Evolutionary conservation across 2,329 filamentous ascomycete genomes (phyloP), one percentile per base, ranked within the genome.

Genomic region (Trichophyton mentagrophytes): DNA sequence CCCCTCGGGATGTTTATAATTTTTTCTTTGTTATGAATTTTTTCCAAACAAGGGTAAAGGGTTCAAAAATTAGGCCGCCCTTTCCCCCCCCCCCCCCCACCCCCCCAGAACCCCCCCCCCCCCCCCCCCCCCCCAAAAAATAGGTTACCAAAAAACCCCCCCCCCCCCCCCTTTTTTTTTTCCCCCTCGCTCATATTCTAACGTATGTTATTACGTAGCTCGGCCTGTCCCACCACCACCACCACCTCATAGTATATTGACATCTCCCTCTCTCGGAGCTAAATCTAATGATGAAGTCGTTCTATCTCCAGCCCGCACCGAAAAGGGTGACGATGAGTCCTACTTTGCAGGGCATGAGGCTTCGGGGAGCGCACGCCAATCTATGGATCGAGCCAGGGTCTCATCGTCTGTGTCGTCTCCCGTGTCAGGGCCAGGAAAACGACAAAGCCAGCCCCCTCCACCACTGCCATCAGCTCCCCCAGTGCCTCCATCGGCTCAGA

Each of bases 221-320:
- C 87, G 86, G 57, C 83, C 86, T 53, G 77, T 79, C 1, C 82
- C 82, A 57, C 77, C 78, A 38, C 77, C 77, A 46, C 78, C 81
- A 58, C 76, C 77, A 46, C 78, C 81, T 58, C 76, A 81, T 44
- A 75, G 80, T 40, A 77, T 78, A 49, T 70, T 82, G 15, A 78
- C 80, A 56, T 88, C 88, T 46, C 85, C 85, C 53, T 89, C 85
- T 61, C 81, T 87, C 63, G 90, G 90, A 33, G 95, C 90, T 1
- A 89, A 88, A 70, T 93, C 91, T 49, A 91, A 95, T 67, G 91
- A 96, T 71, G 92, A 96, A 72, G 77, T 90, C 67, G 90, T 55
- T 9, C 33, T 27, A 17, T 55, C 51, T 55, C 51, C 87, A 8
- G 74, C 47, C 25, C 51, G 51, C 17, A 47, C 57, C 36, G 60